These are phyloP conservation scores for Candida patagonica DNA, from an alignment of 805 yeast species.

Conservation along the genomic window DNA sequence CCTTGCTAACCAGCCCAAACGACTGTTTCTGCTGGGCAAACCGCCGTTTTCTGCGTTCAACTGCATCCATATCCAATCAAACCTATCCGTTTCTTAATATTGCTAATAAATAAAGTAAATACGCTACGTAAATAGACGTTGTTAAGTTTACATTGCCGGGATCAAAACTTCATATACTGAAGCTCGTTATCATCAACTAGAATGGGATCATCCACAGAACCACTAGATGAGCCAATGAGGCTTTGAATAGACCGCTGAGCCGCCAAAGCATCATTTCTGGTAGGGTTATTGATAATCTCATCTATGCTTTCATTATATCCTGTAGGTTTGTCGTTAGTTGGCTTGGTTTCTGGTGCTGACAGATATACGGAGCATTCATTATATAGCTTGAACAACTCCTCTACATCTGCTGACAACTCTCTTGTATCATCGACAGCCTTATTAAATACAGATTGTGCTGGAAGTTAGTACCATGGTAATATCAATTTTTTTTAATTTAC, in stretches of 20 bases:
- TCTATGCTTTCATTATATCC: background rate
- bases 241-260: conserved; percentile 4
- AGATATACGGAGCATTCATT: background rate
- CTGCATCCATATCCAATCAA: background rate
- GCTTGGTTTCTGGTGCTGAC: background rate
- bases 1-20: background rate
- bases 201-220: conserved; percentile 3
- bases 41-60: background rate
- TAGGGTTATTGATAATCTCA: background rate
- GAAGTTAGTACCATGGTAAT: too few relatives aligned
- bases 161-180: background rate
- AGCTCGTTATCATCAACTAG: conserved; percentile 1
- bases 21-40: background rate
- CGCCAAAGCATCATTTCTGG: conserved; percentile 2
- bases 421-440: conserved; percentile 1
- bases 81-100: background rate
- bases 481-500: background rate
- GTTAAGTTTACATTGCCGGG: too few relatives aligned
- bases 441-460: background rate
- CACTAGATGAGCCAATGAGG: conserved; percentile 1
- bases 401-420: background rate
- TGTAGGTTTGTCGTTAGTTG: background rate
- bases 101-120: background rate
- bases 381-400: background rate
- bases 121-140: too few relatives aligned